Conservation (phyloP, 2,329 filamentous ascomycete species). For the Dothideomycetes sp. region DNA sequence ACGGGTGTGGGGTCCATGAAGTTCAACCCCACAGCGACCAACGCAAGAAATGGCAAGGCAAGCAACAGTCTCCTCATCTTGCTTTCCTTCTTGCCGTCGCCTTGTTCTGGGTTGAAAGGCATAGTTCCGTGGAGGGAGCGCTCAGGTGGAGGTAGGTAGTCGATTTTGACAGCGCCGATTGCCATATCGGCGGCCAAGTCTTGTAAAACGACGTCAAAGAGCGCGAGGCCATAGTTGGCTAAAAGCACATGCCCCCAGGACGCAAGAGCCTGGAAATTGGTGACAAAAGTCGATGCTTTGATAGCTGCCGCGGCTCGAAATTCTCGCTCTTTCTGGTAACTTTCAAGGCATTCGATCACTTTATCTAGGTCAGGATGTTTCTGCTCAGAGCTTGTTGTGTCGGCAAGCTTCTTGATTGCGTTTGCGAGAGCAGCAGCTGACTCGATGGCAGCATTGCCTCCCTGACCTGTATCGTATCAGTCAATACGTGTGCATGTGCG, state of each 20-base stretch:
- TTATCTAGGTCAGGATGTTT: constrained; percentile 3
- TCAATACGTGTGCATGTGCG: too few relatives aligned
- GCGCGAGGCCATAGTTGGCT: constrained; percentile 6
- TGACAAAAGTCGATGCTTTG: constrained; percentile 17
- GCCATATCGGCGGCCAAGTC: constrained; percentile 15
- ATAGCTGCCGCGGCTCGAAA: constrained; percentile 15
- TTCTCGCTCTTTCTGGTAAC: constrained; percentile 18
- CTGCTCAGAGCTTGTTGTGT: background rate
- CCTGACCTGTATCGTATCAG: constrained; percentile 15
- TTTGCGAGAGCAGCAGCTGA: constrained; percentile 21
- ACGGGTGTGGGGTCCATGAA: background rate
- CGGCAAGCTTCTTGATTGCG: constrained; percentile 16
- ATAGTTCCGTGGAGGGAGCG: constrained; percentile 20
- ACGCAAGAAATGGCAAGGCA: constrained; percentile 9
- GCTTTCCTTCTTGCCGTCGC: constrained; percentile 22
- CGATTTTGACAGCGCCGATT: constrained; percentile 21
- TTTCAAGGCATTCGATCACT: constrained; percentile 14
- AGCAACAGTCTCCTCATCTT: constrained; percentile 11
- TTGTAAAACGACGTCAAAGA: constrained; percentile 11
- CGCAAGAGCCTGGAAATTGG: constrained; percentile 16
- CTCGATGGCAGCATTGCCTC: constrained; percentile 21
- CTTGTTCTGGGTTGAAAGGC: constrained; percentile 24
- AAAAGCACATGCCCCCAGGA: background rate
- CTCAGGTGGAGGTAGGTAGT: constrained; percentile 24
- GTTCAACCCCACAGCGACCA: background rate